Evolutionary conservation across 345 rosid species (phyloP).

Genomic region (Bruguiera parviflora): DNA sequence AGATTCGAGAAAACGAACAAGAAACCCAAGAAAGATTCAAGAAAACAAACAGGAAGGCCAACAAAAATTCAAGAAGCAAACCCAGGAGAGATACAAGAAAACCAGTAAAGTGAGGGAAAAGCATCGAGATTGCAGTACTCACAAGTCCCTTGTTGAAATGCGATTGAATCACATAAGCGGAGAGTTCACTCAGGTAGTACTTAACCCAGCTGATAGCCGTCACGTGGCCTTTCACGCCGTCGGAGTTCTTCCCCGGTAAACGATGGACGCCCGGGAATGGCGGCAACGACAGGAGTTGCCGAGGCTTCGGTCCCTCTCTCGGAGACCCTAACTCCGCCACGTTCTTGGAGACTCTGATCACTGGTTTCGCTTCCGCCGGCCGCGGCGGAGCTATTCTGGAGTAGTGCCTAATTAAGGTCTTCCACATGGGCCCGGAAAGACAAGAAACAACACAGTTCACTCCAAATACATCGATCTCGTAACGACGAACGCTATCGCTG

Average conservation of each 20-base stretch:
- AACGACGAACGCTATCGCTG: too few species aligned
- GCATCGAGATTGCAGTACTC: conserved; percentile 19
- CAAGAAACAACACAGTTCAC: too few species aligned
- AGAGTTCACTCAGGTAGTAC: conserved; percentile 65
- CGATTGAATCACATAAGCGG: conserved; percentile 53
- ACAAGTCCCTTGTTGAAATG: conserved; percentile 91
- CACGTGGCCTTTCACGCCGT: conserved; percentile 26
- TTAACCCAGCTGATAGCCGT: conserved; percentile 86
- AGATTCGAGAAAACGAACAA: too few species aligned
- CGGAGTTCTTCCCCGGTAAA: conserved; percentile 45
- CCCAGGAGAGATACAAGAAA: neutral
- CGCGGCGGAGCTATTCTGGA: conserved; percentile 56
- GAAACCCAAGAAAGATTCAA: too few species aligned
- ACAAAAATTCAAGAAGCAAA: neutral
- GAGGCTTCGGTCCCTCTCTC: conserved; percentile 67
- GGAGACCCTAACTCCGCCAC: conserved; percentile 54
- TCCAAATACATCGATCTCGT: too few species aligned
- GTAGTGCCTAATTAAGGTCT: conserved; percentile 25
- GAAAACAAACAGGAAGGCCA: neutral
- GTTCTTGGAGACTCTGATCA: conserved; percentile 59
- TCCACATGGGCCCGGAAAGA: neutral
- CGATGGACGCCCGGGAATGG: conserved; percentile 61
- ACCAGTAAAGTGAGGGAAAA: neutral
- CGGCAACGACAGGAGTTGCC: conserved; percentile 79
- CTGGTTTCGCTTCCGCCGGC: conserved; percentile 28